phyloP scores from a whole-genome alignment of 2,329 filamentous ascomycete species.

The Scopulariopsis brevicaulis region DNA sequence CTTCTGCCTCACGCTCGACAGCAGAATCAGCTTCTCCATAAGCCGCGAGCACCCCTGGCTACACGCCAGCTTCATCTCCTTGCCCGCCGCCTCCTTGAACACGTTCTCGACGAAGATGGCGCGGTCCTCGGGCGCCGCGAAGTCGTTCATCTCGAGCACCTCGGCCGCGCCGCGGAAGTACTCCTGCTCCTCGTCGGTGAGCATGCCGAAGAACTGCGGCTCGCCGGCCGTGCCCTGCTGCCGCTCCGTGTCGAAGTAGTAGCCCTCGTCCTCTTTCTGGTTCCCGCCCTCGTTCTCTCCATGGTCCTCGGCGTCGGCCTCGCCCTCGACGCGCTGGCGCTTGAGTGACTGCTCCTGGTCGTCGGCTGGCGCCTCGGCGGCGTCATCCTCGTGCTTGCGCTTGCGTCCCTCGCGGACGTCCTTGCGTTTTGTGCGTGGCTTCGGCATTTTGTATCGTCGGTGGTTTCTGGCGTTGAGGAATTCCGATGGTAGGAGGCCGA shows the following conservation, averaged over 20 bases:
- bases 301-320: slow-evolving; percentile 8
- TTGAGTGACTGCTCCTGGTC: slow-evolving; percentile 10
- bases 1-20: slow-evolving; percentile 69
- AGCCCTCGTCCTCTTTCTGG: slow-evolving; percentile 11
- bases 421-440: slow-evolving; percentile 30
- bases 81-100: slow-evolving; percentile 75
- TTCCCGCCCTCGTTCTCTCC: slow-evolving; percentile 8
- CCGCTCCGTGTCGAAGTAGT: slow-evolving; percentile 9
- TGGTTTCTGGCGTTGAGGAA: background rate
- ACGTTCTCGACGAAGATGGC: slow-evolving; percentile 67
- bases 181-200: slow-evolving; percentile 87
- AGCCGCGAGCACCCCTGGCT: slow-evolving; percentile 91
- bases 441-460: slow-evolving; percentile 23
- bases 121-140: slow-evolving; percentile 63
- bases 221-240: slow-evolving; percentile 28
- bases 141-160: slow-evolving; percentile 81
- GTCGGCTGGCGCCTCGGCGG: slow-evolving; percentile 9
- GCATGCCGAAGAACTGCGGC: slow-evolving; percentile 80
- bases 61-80: slow-evolving; percentile 91
- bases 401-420: slow-evolving; percentile 26
- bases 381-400: slow-evolving; percentile 22
- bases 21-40: slow-evolving; percentile 80
- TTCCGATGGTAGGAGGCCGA: background rate
- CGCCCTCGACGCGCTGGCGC: slow-evolving; percentile 11
- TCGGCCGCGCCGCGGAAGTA: slow-evolving; percentile 89